These are phyloP conservation scores for Boletus rex-veris DNA, from an alignment of 768 basidiomycete genomes.

Conservation along the genomic window DNA sequence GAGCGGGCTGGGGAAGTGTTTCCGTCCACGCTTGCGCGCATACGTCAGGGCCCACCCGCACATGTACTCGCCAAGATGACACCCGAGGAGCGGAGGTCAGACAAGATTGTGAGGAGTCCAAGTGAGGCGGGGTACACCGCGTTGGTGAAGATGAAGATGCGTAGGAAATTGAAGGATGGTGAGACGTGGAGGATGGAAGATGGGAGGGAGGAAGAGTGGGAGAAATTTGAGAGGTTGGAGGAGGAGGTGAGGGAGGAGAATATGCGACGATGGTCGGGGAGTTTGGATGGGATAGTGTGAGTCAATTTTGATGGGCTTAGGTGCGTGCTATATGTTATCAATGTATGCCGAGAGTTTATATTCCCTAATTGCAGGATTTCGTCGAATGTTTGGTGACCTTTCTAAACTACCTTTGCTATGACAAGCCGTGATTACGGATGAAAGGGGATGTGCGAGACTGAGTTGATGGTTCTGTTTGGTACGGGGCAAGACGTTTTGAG, in stretches of 20 bases:
- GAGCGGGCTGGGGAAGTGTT: slow-evolving; percentile 65
- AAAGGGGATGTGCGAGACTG: too few species aligned
- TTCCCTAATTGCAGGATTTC: not conserved
- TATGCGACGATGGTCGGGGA: slow-evolving; percentile 8
- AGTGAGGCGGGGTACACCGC: slow-evolving; percentile 73
- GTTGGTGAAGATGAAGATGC: slow-evolving; percentile 53
- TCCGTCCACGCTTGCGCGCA: slow-evolving; percentile 42
- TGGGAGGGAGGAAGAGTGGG: slow-evolving; percentile 27
- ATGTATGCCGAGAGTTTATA: too few species aligned
- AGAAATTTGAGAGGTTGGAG: slow-evolving; percentile 26
- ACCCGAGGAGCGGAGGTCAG: slow-evolving; percentile 42
- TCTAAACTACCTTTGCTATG: too few species aligned
- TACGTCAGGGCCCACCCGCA: slow-evolving; percentile 59
- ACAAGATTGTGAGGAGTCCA: slow-evolving; percentile 47
- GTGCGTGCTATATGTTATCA: slow-evolving; percentile 1
- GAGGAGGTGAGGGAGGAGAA: slow-evolving; percentile 32
- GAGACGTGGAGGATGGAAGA: slow-evolving; percentile 35
- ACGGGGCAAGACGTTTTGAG: too few species aligned
- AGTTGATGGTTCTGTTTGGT: too few species aligned
- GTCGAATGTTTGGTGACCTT: not conserved
- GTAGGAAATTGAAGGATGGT: slow-evolving; percentile 43
- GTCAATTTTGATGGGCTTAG: not conserved
- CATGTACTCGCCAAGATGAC: slow-evolving; percentile 55
- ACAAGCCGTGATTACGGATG: too few species aligned
- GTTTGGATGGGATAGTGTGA: not conserved